Evolutionary conservation across 345 rosid genomes (phyloP).

Genomic region (Dipteronia sinensis): DNA sequence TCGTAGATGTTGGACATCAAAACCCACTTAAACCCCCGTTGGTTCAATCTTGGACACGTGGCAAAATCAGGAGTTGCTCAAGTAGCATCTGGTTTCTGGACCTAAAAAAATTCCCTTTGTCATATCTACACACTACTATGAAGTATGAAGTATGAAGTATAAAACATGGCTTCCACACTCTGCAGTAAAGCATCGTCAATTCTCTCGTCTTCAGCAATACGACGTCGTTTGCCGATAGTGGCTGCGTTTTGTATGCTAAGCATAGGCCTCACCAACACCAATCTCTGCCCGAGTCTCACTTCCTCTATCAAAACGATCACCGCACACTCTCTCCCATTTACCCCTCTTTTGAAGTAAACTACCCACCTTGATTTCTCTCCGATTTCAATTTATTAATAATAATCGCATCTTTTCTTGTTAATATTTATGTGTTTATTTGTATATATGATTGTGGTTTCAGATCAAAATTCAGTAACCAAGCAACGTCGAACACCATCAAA

Average conservation of each 20-base stretch:
- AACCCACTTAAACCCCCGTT: too few species aligned
- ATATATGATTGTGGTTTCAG: constrained; percentile 28
- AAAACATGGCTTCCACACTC: constrained; percentile 41
- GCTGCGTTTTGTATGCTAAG: constrained; percentile 71
- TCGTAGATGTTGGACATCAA: too few species aligned
- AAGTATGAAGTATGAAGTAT: neutral
- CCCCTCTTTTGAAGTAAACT: constrained; percentile 50
- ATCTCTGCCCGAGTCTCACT: constrained; percentile 38
- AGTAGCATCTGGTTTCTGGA: neutral
- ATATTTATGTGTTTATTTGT: too few species aligned
- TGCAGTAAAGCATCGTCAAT: constrained; percentile 29
- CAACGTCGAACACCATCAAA: constrained; percentile 31
- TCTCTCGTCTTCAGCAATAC: constrained; percentile 34
- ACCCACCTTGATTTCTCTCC: neutral
- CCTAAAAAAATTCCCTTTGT: neutral
- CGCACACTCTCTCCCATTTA: constrained; percentile 56
- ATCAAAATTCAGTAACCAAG: constrained; percentile 50
- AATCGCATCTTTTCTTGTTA: neutral
- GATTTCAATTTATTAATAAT: neutral
- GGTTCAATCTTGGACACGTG: neutral
- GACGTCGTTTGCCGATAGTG: constrained; percentile 58
- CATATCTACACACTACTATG: neutral
- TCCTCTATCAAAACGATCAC: constrained; percentile 51
- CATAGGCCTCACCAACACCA: constrained; percentile 61
- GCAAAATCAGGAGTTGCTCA: neutral